Conservation (phyloP, 176 grass and related monocot species). For the Thalia dealbata region DNA sequence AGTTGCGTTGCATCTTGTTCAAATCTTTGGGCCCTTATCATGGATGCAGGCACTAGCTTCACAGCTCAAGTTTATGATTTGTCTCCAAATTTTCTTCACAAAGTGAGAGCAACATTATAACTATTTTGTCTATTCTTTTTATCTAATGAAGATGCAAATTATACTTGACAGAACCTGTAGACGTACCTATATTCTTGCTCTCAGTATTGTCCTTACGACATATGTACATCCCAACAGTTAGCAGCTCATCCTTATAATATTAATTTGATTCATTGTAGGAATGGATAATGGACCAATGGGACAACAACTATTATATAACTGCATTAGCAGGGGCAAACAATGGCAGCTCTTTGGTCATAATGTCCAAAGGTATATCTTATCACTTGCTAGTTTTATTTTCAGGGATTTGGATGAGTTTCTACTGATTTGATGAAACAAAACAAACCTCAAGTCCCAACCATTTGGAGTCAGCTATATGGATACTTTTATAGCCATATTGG, state of each 20-base stretch:
- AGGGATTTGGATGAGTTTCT: constrained; percentile 4
- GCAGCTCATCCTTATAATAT: constrained; percentile 8
- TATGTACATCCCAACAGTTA: background rate
- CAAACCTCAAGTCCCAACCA: background rate
- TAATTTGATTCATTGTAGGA: constrained; percentile 44
- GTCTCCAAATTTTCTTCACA: constrained; percentile 90
- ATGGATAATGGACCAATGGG: constrained; percentile 99
- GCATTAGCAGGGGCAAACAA: constrained; percentile 88
- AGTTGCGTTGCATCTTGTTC: constrained; percentile 80
- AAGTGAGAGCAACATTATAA: constrained; percentile 42
- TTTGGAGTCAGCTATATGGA: background rate
- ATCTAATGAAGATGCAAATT: background rate
- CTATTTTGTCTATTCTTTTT: background rate
- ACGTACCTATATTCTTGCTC: background rate
- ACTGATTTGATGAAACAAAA: too few species aligned
- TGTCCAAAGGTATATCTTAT: constrained; percentile 78
- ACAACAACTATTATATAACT: constrained; percentile 92
- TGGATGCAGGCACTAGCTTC: constrained; percentile 97
- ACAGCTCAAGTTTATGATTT: constrained; percentile 87
- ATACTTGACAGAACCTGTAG: background rate
- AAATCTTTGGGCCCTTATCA: constrained; percentile 95
- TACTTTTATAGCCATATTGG: constrained; percentile 7
- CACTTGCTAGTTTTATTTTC: constrained; percentile 7
- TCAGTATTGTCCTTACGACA: background rate
- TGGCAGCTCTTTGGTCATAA: constrained; percentile 81